phyloP scores from a whole-genome alignment of 306 rosid genomes.

The Chamaecrista fasciculata region DNA sequence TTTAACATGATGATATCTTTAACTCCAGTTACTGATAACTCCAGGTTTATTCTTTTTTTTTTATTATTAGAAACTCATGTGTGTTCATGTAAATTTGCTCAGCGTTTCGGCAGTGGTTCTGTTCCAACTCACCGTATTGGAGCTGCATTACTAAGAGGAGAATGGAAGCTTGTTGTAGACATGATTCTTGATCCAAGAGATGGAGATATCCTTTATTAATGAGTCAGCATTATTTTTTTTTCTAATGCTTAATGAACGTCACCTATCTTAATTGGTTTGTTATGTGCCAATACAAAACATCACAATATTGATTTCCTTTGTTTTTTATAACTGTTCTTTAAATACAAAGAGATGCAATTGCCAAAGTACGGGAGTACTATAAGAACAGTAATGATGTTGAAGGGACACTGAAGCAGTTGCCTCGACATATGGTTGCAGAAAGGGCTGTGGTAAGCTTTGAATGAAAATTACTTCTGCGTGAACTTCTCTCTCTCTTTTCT shows the following conservation, averaged over 20 bases:
- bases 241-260: conserved; percentile 8
- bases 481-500: neutral
- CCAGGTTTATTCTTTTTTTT: conserved; percentile 9
- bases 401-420: conserved; percentile 89
- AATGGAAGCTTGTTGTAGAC: conserved; percentile 76
- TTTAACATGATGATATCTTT: conserved; percentile 13
- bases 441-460: conserved; percentile 74
- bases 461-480: conserved; percentile 28
- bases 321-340: conserved; percentile 48
- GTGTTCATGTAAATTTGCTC: conserved; percentile 31
- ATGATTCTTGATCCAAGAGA: conserved; percentile 97
- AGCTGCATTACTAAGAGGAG: conserved; percentile 74
- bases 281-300: conserved; percentile 22
- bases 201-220: conserved; percentile 89
- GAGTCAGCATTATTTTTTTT: neutral
- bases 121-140: conserved; percentile 90
- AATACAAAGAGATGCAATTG: conserved; percentile 61
- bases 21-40: conserved; percentile 8
- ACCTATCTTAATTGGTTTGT: conserved; percentile 25
- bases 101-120: conserved; percentile 98
- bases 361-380: conserved; percentile 77
- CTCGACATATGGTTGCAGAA: conserved; percentile 83
- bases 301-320: conserved; percentile 24
- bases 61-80: conserved; percentile 26
- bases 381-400: conserved; percentile 69